Conservation (phyloP, 2,329 filamentous ascomycete species). For the Xenosphaeropsis pyriputrescens region DNA sequence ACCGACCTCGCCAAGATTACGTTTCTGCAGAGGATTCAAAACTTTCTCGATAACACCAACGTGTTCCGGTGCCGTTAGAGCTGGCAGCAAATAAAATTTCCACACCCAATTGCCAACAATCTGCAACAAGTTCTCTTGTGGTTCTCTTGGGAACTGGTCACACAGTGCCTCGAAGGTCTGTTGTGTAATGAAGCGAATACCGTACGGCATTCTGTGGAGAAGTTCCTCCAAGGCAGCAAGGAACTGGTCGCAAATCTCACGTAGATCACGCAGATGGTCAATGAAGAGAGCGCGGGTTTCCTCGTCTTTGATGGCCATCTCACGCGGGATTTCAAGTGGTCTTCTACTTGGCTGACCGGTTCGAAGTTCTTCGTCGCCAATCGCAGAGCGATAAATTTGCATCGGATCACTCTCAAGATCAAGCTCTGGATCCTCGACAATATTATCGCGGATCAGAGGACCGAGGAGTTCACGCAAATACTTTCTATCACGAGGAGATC, state of each 20-base stretch:
- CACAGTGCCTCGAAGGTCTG: slow-evolving; percentile 72
- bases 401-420: slow-evolving; percentile 95
- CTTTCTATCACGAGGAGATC: slow-evolving; percentile 83
- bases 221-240: slow-evolving; percentile 70
- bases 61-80: slow-evolving; percentile 78
- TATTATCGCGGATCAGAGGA: slow-evolving; percentile 75
- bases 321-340: slow-evolving; percentile 72
- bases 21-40: slow-evolving; percentile 80
- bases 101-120: slow-evolving; percentile 84
- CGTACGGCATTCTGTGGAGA: slow-evolving; percentile 81
- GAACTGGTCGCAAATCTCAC: slow-evolving; percentile 89
- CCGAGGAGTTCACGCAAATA: slow-evolving; percentile 80
- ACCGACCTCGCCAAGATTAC: slow-evolving; percentile 77
- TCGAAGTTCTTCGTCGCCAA: slow-evolving; percentile 93
- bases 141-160: slow-evolving; percentile 65
- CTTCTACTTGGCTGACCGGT: slow-evolving; percentile 75
- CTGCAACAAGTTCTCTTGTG: slow-evolving; percentile 64
- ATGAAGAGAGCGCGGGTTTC: slow-evolving; percentile 91
- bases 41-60: slow-evolving; percentile 85
- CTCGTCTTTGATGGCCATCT: slow-evolving; percentile 88
- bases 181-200: slow-evolving; percentile 73
- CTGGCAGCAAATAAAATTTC: slow-evolving; percentile 86
- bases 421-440: slow-evolving; percentile 79
- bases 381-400: slow-evolving; percentile 88
- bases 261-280: slow-evolving; percentile 80